Evolutionary conservation across 345 rosid genomes (phyloP), one percentile per base, ranked within the genome.

Genomic region (Gossypium herbaceum): DNA sequence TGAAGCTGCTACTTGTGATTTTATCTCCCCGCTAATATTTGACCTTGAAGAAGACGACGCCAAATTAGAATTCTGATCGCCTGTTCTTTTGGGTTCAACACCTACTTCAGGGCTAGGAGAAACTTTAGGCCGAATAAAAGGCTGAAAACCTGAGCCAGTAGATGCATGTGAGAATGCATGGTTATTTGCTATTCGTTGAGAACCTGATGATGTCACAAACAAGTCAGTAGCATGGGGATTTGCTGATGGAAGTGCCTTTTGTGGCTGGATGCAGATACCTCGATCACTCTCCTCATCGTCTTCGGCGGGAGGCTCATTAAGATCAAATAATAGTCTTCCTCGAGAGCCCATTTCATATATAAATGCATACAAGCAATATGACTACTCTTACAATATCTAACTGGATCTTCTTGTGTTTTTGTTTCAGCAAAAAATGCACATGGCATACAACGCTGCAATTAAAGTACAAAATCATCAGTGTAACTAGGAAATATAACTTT

Each of bases 261-360:
- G 92, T 8, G 97, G 92, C 81, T 77, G 91, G 73, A 72, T 80
- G 81, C 84, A 77, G 80, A 79, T 50, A 41, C 78, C 77, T 77
- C 51, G 57, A 69, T 88, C 91, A 78, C 63, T 81, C 75, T 83
- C 91, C 81, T 83, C 97, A 16, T 84, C 90, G 73, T 90, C 94
- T 71, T 89, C 94, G 20, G 85, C 80, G 20, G 99, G 98, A 77
- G 90, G 93, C 83, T 96, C 99, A 84, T 96, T 96, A 88, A 96
- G 98, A 89, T 96, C 99, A 90, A 96, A 93, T 77, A 93, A 77
- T 59, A 80, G 81, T 88, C 84, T 90, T 84, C 97, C 94, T 79
- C 89, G 85, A 73, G 94, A 89, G 79, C 93, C 93, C 99, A 96
- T 96, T 81, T 90, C 91, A 84, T 87, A 79, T 74, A 88, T 81